Evolutionary conservation across 148 eudicot genomes (phyloP).

Genomic region (Agrostemma githago): DNA sequence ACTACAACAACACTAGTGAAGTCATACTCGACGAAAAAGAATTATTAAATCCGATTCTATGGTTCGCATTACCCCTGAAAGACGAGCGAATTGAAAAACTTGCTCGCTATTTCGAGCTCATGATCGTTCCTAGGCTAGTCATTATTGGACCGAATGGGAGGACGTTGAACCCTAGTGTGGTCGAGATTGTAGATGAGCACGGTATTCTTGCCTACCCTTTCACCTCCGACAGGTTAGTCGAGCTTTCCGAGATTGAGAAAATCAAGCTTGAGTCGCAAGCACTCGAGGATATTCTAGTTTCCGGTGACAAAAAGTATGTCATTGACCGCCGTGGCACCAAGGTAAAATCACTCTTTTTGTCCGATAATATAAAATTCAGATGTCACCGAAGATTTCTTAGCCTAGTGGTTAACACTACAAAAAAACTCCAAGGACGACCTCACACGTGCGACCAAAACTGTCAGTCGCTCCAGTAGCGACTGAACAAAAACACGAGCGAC

Average conservation of each 20-base stretch:
- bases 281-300: slow-evolving; percentile 33
- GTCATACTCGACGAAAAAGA: slow-evolving; percentile 23
- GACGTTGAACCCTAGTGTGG: slow-evolving; percentile 35
- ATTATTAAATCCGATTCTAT: slow-evolving; percentile 17
- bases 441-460: too few relatives aligned
- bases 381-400: too few relatives aligned
- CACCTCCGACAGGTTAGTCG: slow-evolving; percentile 33
- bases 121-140: slow-evolving; percentile 35
- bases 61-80: slow-evolving; percentile 36
- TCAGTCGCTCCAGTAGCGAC: too few relatives aligned
- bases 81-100: slow-evolving; percentile 38
- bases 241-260: slow-evolving; percentile 45
- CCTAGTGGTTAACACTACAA: too few relatives aligned
- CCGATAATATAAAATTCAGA: too few relatives aligned
- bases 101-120: slow-evolving; percentile 38
- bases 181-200: slow-evolving; percentile 35
- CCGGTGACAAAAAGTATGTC: slow-evolving; percentile 32
- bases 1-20: slow-evolving; percentile 28
- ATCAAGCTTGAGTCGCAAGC: slow-evolving; percentile 36
- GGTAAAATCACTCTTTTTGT: slow-evolving; percentile 17
- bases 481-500: too few relatives aligned
- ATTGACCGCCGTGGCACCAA: slow-evolving; percentile 33
- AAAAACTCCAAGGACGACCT: too few relatives aligned
- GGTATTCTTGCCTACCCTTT: slow-evolving; percentile 43
- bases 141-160: slow-evolving; percentile 41